Percentiles rank a stretch among this genome's conserved stretches.
Conservation (phyloP, 768 basidiomycete species). For the Exidia glandulosa region DNA sequence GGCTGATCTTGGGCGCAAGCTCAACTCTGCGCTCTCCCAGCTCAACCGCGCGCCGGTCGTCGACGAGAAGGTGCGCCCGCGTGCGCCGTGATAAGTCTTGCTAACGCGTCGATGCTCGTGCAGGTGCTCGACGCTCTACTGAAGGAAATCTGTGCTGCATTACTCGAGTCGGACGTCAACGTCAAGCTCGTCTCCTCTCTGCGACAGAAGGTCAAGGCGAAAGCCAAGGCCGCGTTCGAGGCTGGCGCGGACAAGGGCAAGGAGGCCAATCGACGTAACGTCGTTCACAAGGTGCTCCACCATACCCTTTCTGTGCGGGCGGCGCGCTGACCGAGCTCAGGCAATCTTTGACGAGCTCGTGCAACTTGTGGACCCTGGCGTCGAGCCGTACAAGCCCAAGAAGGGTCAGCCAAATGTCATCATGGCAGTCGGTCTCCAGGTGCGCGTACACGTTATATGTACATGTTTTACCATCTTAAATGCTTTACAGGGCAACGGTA, state of each 20-base stretch:
- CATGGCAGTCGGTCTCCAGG: slow-evolving; percentile 96
- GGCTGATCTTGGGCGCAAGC: slow-evolving; percentile 85
- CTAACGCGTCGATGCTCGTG: not conserved
- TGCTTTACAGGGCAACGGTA: slow-evolving; percentile 83
- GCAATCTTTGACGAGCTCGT: slow-evolving; percentile 97
- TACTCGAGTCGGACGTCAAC: slow-evolving; percentile 96
- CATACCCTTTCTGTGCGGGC: not conserved
- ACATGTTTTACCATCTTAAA: slow-evolving; percentile 2
- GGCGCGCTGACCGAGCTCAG: slow-evolving; percentile 26
- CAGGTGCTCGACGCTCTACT: slow-evolving; percentile 90
- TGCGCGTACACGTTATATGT: slow-evolving; percentile 20
- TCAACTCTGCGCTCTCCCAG: slow-evolving; percentile 88
- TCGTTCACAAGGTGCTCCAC: slow-evolving; percentile 75
- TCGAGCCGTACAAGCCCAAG: slow-evolving; percentile 91
- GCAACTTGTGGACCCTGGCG: slow-evolving; percentile 86
- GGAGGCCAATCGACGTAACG: slow-evolving; percentile 71
- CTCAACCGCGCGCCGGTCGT: slow-evolving; percentile 78
- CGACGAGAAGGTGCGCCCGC: slow-evolving; percentile 69
- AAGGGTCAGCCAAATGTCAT: slow-evolving; percentile 90
- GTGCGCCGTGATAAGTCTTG: not conserved
- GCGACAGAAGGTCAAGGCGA: slow-evolving; percentile 81
- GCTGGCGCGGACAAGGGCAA: slow-evolving; percentile 56
- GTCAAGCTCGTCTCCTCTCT: slow-evolving; percentile 87
- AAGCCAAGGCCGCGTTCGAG: slow-evolving; percentile 76
- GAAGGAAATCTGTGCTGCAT: slow-evolving; percentile 88